phyloP scores from a whole-genome alignment of 176 grass and related monocot genomes.

The Oryza longistaminata region DNA sequence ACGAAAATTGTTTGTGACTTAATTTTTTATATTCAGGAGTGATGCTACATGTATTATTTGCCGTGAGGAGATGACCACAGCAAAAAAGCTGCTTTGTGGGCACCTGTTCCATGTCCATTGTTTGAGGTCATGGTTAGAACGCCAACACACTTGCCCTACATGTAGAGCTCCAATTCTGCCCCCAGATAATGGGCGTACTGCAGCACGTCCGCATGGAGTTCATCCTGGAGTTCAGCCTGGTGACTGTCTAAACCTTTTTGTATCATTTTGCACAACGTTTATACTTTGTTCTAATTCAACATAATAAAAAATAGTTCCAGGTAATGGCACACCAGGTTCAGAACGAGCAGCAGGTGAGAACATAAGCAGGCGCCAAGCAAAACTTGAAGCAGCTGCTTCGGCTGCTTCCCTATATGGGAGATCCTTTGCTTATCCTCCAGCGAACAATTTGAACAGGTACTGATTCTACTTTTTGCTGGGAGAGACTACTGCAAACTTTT shows the following conservation, averaged over 20 bases:
- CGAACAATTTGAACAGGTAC: constrained; percentile 44
- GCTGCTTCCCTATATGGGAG: constrained; percentile 77
- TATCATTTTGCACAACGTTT: constrained; percentile 1
- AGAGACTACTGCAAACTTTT: constrained; percentile 6
- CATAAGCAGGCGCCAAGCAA: constrained; percentile 53
- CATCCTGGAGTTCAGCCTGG: constrained; percentile 63
- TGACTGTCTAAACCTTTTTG: constrained; percentile 43
- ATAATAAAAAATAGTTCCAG: constrained; percentile 38
- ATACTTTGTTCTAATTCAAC: constrained; percentile 17
- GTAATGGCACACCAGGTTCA: constrained; percentile 32
- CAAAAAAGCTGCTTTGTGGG: constrained; percentile 89
- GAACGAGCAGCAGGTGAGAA: constrained; percentile 46
- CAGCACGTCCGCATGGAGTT: constrained; percentile 49
- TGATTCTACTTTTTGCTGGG: neutral
- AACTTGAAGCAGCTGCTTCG: constrained; percentile 64
- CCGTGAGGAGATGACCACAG: constrained; percentile 92
- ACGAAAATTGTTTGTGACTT: constrained; percentile 8
- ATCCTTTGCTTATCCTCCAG: constrained; percentile 70
- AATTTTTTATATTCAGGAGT: constrained; percentile 48
- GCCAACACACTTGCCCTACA: constrained; percentile 94
- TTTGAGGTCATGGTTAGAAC: constrained; percentile 90
- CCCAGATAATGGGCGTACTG: constrained; percentile 53
- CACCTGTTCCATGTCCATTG: constrained; percentile 98
- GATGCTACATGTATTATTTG: constrained; percentile 99
- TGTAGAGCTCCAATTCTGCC: constrained; percentile 91